A percentile compares a stretch with the other conserved stretches of the same genome.
Conservation (phyloP, 257 asterid genomes). For the Anisodus tanguticus region DNA sequence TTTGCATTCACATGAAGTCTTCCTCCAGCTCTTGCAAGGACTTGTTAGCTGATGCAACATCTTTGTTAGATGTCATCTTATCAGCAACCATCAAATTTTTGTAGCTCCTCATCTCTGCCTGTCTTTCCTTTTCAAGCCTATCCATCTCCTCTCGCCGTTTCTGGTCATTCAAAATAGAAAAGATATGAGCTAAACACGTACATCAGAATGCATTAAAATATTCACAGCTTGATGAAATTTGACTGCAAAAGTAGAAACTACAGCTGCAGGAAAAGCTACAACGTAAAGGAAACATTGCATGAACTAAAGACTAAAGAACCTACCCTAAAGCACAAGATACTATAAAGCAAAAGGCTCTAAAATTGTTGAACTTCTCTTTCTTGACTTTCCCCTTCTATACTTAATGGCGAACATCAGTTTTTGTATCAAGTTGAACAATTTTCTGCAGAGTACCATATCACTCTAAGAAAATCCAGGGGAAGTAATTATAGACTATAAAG, state of each 20-base stretch:
- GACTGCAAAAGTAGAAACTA: neutral
- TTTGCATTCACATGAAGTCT: conserved; percentile 78
- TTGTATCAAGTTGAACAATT: neutral
- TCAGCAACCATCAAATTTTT: conserved; percentile 95
- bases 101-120: conserved; percentile 91
- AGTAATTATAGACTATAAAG: neutral
- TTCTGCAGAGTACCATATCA: neutral
- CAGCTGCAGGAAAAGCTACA: conserved; percentile 26
- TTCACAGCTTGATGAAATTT: neutral
- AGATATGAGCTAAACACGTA: neutral
- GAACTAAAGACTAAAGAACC: neutral
- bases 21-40: conserved; percentile 94
- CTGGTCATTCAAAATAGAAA: conserved; percentile 42
- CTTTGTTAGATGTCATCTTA: conserved; percentile 96
- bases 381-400: neutral
- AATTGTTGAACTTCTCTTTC: neutral
- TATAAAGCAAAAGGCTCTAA: neutral
- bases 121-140: conserved; percentile 85
- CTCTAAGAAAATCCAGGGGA: neutral
- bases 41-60: conserved; percentile 80
- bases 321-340: neutral
- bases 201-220: neutral
- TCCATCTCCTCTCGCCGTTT: conserved; percentile 88
- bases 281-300: neutral
- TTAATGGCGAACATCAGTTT: neutral